Evolutionary conservation across 148 eudicot genomes (phyloP).

Genomic region (Cornus suecica): DNA sequence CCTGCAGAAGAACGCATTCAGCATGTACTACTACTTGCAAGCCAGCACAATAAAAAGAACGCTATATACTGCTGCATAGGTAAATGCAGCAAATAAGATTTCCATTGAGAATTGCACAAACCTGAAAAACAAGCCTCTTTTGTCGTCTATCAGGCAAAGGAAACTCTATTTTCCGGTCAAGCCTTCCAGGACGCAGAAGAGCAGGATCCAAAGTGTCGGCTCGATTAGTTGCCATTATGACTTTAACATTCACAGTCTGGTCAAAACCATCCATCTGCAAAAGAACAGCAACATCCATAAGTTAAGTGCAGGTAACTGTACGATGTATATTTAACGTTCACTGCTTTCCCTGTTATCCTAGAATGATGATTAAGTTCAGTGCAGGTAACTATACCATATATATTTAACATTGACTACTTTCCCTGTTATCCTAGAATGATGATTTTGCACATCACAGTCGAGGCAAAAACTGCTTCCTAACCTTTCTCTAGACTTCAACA

Average conservation of each 20-base stretch:
- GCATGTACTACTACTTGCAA: background rate
- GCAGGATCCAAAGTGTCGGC: slow-evolving; percentile 97
- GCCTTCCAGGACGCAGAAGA: slow-evolving; percentile 79
- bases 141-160: slow-evolving; percentile 92
- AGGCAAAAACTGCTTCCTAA: background rate
- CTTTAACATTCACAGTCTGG: slow-evolving; percentile 90
- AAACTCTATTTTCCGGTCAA: slow-evolving; percentile 88
- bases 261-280: slow-evolving; percentile 95
- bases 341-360: no score
- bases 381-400: background rate
- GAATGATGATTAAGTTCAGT: background rate
- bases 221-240: slow-evolving; percentile 89
- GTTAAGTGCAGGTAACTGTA: background rate
- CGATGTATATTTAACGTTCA: no score
- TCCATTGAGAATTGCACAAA: slow-evolving; percentile 11
- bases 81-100: background rate
- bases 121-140: slow-evolving; percentile 91
- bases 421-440: background rate
- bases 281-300: slow-evolving; percentile 4
- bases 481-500: background rate
- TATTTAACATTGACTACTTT: no score
- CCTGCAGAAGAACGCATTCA: slow-evolving; percentile 37
- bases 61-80: background rate
- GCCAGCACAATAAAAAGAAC: background rate
- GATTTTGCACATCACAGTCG: background rate